Evolutionary conservation across 495 filamentous ascomycete species (phyloP).

Genomic region (Annulohypoxylon maeteangense): DNA sequence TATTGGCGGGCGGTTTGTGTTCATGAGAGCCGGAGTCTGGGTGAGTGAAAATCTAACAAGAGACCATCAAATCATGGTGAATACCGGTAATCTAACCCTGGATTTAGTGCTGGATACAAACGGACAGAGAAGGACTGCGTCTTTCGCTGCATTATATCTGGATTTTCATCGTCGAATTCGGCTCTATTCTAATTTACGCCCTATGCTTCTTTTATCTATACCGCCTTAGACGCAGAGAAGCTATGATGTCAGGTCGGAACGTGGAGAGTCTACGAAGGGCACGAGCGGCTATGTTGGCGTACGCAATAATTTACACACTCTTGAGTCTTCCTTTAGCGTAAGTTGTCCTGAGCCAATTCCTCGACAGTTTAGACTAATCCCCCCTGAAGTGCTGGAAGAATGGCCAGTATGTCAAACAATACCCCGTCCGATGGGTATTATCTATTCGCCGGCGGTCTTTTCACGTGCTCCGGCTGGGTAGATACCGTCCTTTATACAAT

Average conservation of each 20-base stretch:
- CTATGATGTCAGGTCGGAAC: constrained; percentile 17
- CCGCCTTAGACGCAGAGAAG: constrained; percentile 51
- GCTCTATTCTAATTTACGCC: constrained; percentile 67
- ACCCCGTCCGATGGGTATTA: constrained; percentile 62
- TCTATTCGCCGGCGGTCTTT: constrained; percentile 69
- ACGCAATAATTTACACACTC: constrained; percentile 37
- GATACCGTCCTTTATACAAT: constrained; percentile 72
- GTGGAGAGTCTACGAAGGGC: constrained; percentile 21
- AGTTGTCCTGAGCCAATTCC: background rate
- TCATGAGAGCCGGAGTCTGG: constrained; percentile 65
- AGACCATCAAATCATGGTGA: background rate
- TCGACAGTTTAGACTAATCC: constrained; percentile 32
- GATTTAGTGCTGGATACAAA: constrained; percentile 66
- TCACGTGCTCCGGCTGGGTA: constrained; percentile 72
- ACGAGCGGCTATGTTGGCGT: constrained; percentile 41
- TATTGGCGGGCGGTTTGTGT: constrained; percentile 58
- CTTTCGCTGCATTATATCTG: constrained; percentile 73
- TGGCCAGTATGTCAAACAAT: constrained; percentile 64
- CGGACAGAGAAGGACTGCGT: constrained; percentile 48
- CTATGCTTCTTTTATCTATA: constrained; percentile 66
- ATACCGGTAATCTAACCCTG: constrained; percentile 15
- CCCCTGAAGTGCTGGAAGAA: constrained; percentile 69
- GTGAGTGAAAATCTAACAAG: constrained; percentile 45
- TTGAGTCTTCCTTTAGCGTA: constrained; percentile 43
- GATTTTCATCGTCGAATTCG: constrained; percentile 73